phyloP scores from a whole-genome alignment of 805 yeast species.

The Aciculoconidium aculeatum region DNA sequence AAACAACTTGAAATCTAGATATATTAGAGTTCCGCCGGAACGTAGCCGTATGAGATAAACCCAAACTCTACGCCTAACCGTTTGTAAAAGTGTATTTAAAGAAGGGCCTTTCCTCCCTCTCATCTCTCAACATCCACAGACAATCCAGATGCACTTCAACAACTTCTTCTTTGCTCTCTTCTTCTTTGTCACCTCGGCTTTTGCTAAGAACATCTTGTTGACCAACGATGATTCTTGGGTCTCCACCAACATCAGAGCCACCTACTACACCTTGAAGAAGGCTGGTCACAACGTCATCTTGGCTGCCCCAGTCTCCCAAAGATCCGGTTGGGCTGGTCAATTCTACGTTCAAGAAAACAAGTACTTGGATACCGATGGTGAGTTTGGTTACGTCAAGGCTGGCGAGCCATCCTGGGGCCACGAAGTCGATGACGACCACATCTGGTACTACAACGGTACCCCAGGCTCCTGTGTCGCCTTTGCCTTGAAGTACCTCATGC shows the following conservation, averaged over 20 bases:
- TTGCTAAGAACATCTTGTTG: conserved; percentile 15
- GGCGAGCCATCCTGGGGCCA: conserved; percentile 56
- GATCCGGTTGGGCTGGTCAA: conserved; percentile 53
- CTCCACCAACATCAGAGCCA: conserved; percentile 18
- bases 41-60: no score
- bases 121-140: no score
- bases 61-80: no score
- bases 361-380: conserved; percentile 39
- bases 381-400: conserved; percentile 39
- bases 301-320: conserved; percentile 48
- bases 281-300: conserved; percentile 47
- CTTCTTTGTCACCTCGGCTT: conserved; percentile 9
- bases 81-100: no score
- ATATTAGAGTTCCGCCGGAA: no score
- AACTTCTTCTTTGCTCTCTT: conserved; percentile 5
- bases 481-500: conserved; percentile 43
- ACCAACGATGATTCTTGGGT: conserved; percentile 18
- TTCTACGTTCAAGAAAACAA: conserved; percentile 37
- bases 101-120: no score
- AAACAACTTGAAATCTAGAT: no score
- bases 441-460: conserved; percentile 53
- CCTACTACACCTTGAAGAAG: conserved; percentile 20
- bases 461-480: conserved; percentile 49
- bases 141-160: conserved; percentile 12
- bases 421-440: conserved; percentile 24